These are phyloP conservation scores for Nicotiana tomentosiformis DNA, from an alignment of 257 asterid genomes.

Conservation along the genomic window DNA sequence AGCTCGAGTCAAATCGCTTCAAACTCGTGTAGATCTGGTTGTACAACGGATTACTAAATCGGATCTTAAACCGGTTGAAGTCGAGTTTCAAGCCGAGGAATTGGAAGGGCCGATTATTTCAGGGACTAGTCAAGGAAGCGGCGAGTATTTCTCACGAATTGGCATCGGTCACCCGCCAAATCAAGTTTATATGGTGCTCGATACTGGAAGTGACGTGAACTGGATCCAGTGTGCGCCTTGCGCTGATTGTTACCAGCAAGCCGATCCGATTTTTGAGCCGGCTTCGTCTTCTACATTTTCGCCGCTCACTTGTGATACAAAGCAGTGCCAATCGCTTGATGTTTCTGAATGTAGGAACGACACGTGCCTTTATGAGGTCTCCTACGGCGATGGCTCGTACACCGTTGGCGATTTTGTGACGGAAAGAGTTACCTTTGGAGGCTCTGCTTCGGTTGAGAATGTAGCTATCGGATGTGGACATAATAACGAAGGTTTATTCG, in stretches of 20 bases:
- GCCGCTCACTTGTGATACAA: constrained; percentile 58
- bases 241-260: constrained; percentile 87
- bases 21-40: constrained; percentile 71
- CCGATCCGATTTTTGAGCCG: constrained; percentile 96
- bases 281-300: constrained; percentile 52
- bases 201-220: constrained; percentile 88
- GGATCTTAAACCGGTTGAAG: constrained; percentile 69
- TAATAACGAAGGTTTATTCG: constrained; percentile 77
- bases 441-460: constrained; percentile 47
- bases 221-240: constrained; percentile 98
- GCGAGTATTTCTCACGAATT: constrained; percentile 85
- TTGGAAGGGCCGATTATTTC: constrained; percentile 65
- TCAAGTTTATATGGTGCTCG: constrained; percentile 76
- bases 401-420: constrained; percentile 90
- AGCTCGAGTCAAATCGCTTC: constrained; percentile 56
- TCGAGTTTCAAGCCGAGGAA: constrained; percentile 43
- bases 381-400: constrained; percentile 95
- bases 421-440: constrained; percentile 62
- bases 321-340: constrained; percentile 76
- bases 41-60: constrained; percentile 36
- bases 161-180: constrained; percentile 79
- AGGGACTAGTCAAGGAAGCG: constrained; percentile 95
- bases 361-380: constrained; percentile 78
- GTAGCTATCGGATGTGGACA: constrained; percentile 96
- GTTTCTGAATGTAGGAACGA: constrained; percentile 68